Base-by-base conservation (phyloP, 768 basidiomycete genomes). In the Auriscalpium orientale region DNA sequence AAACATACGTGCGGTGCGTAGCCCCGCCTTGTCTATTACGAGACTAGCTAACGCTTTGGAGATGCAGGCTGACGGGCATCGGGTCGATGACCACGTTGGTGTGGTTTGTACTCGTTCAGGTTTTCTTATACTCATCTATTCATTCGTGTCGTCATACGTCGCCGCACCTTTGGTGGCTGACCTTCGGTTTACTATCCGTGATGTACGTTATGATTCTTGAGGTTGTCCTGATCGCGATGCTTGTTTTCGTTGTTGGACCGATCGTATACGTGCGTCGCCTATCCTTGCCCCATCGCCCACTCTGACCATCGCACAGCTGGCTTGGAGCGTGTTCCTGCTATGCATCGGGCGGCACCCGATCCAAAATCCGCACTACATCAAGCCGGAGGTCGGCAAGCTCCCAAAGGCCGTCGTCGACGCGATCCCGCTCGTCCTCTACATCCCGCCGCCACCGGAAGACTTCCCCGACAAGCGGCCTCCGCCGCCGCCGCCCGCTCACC, bases 141-240 rank as follows among this genome's bases (percentile, higher is more conserved):
- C 74, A 83, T 59, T 80, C 83, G 15, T 93, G 91, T 56, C 84
- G 91, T 18, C 70, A 75, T 56, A 74, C 85, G 0, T 80, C 90
- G 12, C 91, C 91, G 8, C 86, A 91, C 61, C 71, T 92, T 36
- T 93, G 90, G 90, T 93, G 89, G 88, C 79, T 91, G 47, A 82
- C 80, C 20, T 91, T 93, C 66, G 85, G 81, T 37, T 84, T 92
- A 62, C 72, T 92, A 13, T 84, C 86, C 70, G 81, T 88, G 44
- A 83, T 88, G 74, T 93, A 92, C 65, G 63, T 91, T 54, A 83
- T 87, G 76, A 69, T 84, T 34, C 69, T 82, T 44, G 83, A 92
- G 68, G 83, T 92, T 49, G 67, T 91, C 54, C 61, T 91, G 5
- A 78, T 93, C 15, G 88, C 85, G 22, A 73, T 91, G 57, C 72